Evolutionary conservation across 2,329 filamentous ascomycete genomes (phyloP).

Genomic region (Clonostachys byssicola): DNA sequence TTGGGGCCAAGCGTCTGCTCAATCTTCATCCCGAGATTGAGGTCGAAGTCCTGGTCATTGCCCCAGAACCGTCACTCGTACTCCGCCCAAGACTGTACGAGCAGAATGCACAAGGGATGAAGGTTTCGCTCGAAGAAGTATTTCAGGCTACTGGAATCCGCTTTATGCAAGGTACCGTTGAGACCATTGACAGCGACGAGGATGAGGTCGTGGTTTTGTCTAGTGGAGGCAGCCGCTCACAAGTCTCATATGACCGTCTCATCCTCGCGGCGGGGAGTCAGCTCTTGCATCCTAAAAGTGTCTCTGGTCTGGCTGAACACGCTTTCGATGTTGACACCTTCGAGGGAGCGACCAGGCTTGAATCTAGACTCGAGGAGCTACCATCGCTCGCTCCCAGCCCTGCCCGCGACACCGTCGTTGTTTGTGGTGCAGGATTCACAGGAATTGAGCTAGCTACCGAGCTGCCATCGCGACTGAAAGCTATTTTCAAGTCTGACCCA

Average conservation of each 20-base stretch:
- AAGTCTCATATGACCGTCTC: slow-evolving; percentile 20
- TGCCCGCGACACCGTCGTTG: slow-evolving; percentile 24
- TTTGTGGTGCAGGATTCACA: slow-evolving; percentile 27
- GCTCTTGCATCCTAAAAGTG: slow-evolving; percentile 15
- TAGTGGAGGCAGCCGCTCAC: neutral
- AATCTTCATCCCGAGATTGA: too few relatives aligned
- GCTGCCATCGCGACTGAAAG: slow-evolving; percentile 16
- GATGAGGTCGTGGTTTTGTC: too few relatives aligned
- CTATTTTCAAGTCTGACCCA: slow-evolving; percentile 4
- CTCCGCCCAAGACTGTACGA: too few relatives aligned
- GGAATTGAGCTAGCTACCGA: slow-evolving; percentile 24
- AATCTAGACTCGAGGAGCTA: slow-evolving; percentile 20
- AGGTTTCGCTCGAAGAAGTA: too few relatives aligned
- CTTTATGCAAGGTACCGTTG: too few relatives aligned
- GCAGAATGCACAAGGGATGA: too few relatives aligned
- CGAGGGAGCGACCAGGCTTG: slow-evolving; percentile 13
- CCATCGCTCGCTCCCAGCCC: slow-evolving; percentile 9
- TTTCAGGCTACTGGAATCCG: too few relatives aligned
- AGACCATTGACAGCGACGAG: too few relatives aligned
- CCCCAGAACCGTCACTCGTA: too few relatives aligned
- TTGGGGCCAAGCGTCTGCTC: too few relatives aligned
- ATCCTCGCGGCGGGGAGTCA: slow-evolving; percentile 28
- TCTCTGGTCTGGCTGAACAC: slow-evolving; percentile 21
- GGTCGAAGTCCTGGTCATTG: too few relatives aligned
- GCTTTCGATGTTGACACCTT: slow-evolving; percentile 27